Conservation (phyloP, 225 moss, liverwort and hornwort genomes). For the Bryoerythrophyllum caledonicum region DNA sequence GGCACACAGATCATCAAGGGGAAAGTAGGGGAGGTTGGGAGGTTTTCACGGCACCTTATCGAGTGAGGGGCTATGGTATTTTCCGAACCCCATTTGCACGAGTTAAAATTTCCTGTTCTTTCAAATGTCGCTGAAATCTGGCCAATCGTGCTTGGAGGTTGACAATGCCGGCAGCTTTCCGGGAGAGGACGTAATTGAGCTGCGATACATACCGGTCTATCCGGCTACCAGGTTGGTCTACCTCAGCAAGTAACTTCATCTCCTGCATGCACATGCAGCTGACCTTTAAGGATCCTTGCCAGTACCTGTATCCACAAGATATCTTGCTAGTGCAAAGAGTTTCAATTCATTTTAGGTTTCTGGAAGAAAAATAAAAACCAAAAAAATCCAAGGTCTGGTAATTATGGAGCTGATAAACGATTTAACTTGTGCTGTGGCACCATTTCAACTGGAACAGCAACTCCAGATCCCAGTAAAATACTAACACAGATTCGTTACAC, state of each 20-base stretch:
- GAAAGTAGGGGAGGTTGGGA: too few relatives aligned
- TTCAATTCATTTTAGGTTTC: not conserved
- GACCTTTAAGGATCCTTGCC: constrained; percentile 54
- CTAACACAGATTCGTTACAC: too few relatives aligned
- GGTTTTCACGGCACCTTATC: too few relatives aligned
- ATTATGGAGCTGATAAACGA: too few relatives aligned
- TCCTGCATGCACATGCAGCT: constrained; percentile 73
- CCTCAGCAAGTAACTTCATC: constrained; percentile 99
- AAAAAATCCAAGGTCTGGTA: too few relatives aligned
- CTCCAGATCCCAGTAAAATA: too few relatives aligned
- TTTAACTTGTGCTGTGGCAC: too few relatives aligned
- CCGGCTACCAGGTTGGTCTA: constrained; percentile 97
- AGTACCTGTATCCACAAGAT: constrained; percentile 48
- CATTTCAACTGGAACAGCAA: too few relatives aligned
- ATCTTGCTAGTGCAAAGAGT: constrained; percentile 37
- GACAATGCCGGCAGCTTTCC: constrained; percentile 93
- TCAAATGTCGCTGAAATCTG: constrained; percentile 94
- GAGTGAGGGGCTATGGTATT: constrained; percentile 42
- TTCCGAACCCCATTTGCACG: constrained; percentile 88
- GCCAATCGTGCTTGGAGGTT: constrained; percentile 95
- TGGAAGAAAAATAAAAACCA: too few relatives aligned
- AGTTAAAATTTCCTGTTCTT: constrained; percentile 97
- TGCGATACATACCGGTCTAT: constrained; percentile 99
- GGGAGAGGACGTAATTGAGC: constrained; percentile 89
- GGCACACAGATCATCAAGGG: too few relatives aligned